Conservation (phyloP, 2,329 filamentous ascomycete species). For the Verticillium tricorpus region DNA sequence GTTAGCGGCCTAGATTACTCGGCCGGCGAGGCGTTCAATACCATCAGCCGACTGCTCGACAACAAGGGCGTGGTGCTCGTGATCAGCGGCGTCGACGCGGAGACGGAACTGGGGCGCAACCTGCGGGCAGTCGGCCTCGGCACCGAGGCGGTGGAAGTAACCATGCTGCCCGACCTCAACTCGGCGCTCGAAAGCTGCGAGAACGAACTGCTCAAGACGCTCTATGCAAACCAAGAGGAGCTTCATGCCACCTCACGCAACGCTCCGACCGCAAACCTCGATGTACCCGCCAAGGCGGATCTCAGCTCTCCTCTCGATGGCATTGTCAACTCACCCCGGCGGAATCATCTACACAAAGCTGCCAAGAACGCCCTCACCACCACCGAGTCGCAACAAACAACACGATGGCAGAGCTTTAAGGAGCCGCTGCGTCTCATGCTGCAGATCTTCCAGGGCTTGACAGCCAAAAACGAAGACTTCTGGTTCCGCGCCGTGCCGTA, state of each 20-base stretch:
- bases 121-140: constrained; percentile 81
- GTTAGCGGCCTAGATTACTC: constrained; percentile 95
- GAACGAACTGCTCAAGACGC: constrained; percentile 81
- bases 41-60: constrained; percentile 79
- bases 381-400: constrained; percentile 51
- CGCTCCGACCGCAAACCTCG: constrained; percentile 37
- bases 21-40: constrained; percentile 89
- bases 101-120: constrained; percentile 70
- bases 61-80: constrained; percentile 76
- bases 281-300: constrained; percentile 38
- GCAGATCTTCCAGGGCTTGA: constrained; percentile 90
- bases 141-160: constrained; percentile 66
- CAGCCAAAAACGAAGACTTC: constrained; percentile 84
- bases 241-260: constrained; percentile 40
- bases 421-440: constrained; percentile 89
- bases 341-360: constrained; percentile 70
- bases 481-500: constrained; percentile 80
- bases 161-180: constrained; percentile 85
- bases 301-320: constrained; percentile 29
- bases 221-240: constrained; percentile 67
- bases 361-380: constrained; percentile 72
- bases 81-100: constrained; percentile 75
- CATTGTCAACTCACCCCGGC: constrained; percentile 74
- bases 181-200: constrained; percentile 91
- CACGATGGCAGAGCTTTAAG: constrained; percentile 79